Evolutionary conservation across 176 grass and related monocot genomes (phyloP).

Genomic region (bread wheat (Triticum aestivum)): DNA sequence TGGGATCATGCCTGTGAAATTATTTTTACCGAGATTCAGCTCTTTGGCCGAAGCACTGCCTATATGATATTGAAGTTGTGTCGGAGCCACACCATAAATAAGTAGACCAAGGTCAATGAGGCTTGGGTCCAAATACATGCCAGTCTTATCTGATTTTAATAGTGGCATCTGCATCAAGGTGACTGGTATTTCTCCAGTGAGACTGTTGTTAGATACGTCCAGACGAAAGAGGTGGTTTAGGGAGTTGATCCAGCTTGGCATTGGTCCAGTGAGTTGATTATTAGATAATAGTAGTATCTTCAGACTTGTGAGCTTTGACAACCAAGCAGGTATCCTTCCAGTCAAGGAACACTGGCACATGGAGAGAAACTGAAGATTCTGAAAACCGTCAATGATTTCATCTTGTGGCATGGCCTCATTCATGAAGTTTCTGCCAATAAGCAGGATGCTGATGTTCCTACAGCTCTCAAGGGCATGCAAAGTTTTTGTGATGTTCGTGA

Average conservation of each 20-base stretch:
- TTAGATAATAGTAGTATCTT: not conserved
- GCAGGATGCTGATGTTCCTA: no score
- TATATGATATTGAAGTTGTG: not conserved
- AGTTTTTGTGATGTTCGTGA: no score
- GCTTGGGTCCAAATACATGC: not conserved
- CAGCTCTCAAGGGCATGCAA: no score
- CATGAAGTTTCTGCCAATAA: no score
- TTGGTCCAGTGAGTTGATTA: not conserved
- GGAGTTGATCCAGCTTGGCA: not conserved
- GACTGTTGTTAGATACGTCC: not conserved
- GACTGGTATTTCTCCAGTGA: not conserved
- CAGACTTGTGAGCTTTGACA: no score
- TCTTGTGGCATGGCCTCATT: no score
- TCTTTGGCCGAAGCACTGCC: not conserved
- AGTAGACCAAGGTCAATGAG: not conserved
- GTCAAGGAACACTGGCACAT: no score
- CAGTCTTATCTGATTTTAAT: not conserved
- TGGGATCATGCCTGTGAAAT: not conserved
- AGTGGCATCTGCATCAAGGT: not conserved
- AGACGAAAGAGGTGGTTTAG: not conserved
- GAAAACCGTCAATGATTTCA: no score
- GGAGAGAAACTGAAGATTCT: no score
- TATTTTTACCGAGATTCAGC: not conserved
- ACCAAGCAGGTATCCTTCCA: no score
- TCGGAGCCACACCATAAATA: not conserved